Evolutionary conservation across 2,329 filamentous ascomycete genomes (phyloP), one percentile per base, ranked within the genome.

Genomic region (Colletotrichum musae): DNA sequence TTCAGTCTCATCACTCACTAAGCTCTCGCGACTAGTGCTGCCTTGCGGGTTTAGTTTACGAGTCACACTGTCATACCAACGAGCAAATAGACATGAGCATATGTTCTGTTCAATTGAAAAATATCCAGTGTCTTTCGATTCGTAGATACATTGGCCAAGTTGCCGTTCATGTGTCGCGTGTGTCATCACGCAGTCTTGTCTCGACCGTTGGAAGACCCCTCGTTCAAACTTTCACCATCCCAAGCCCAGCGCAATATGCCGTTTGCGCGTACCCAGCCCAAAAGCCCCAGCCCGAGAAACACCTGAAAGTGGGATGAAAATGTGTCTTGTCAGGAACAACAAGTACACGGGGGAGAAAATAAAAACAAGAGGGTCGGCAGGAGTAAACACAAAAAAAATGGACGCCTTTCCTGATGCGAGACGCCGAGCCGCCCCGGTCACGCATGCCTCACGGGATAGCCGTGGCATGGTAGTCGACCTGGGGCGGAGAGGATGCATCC

Each of bases 401-500:
- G 47, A 58, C 57, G 62, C 66, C 51, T 51, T 56, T 36, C 48
- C 50, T n/a, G 36, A 60, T 69, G 66, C 63, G 50, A 59, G 61
- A 68, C 65, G 54, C 65, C 61, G 61, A 48, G 18, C 39, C 18
- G 15, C 32, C 47, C 36, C 47, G n/a, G 26, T 45, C 58, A 12
- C 47, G 9, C 32, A 36, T 16, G 41, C 52, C 18, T 51, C 36
- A 16, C 47, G 16, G 41, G 10, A 4, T 5, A 5, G 13, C 16
- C 41, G 41, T 15, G 13, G 41, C 41, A n/a, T 15, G 41, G 12
- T 10, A 10, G 41, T 43, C 41, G 16, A 43, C 41, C 5, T 5
- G 39, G 53, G 47, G 7, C 15, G 32, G 43, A 43, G 58, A 39
- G 48, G 13, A 52, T 66, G 63, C 56, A 50, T 51, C 62, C 61